These are phyloP conservation scores for Debaryomyces hansenii DNA, from an alignment of 805 yeast species.

Conservation along the genomic window DNA sequence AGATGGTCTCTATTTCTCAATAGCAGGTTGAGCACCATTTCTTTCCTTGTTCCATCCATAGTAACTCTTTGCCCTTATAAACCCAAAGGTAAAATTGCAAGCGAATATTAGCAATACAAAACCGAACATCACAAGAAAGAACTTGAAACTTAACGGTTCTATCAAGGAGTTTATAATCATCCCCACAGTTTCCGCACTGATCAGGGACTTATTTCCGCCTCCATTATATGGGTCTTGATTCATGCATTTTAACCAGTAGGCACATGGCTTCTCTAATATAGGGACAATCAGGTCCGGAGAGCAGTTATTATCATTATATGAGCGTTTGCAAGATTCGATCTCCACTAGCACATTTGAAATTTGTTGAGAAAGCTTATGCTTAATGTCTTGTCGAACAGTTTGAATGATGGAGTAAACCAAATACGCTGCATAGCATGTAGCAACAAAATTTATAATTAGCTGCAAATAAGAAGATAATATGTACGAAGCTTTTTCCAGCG, in stretches of 20 bases:
- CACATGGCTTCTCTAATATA: constrained; percentile 56
- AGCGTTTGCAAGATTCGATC: constrained; percentile 52
- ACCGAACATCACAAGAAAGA: constrained; percentile 45
- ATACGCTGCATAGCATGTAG: constrained; percentile 45
- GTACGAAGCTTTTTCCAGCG: constrained; percentile 56
- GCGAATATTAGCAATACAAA: constrained; percentile 51
- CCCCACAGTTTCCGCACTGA: constrained; percentile 66
- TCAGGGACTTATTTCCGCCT: constrained; percentile 50
- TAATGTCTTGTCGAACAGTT: constrained; percentile 56
- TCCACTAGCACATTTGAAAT: constrained; percentile 48
- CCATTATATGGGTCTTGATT: constrained; percentile 49
- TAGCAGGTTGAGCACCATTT: too few relatives aligned
- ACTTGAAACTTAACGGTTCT: constrained; percentile 67
- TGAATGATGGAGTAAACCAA: constrained; percentile 43
- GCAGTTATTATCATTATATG: constrained; percentile 58
- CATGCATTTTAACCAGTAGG: constrained; percentile 68
- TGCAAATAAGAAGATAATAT: constrained; percentile 63
- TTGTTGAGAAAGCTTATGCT: constrained; percentile 48
- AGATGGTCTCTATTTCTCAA: too few relatives aligned
- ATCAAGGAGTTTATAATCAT: constrained; percentile 59
- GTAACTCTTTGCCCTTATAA: constrained; percentile 54
- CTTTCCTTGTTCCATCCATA: constrained; percentile 31
- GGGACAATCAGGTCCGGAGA: constrained; percentile 55
- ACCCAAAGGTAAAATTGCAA: constrained; percentile 67
- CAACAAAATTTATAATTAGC: constrained; percentile 48